Percentiles rank a stretch among this genome's conserved stretches.
Conservation (phyloP, 2,329 filamentous ascomycete species). For the Bipolaris sorokiniana region DNA sequence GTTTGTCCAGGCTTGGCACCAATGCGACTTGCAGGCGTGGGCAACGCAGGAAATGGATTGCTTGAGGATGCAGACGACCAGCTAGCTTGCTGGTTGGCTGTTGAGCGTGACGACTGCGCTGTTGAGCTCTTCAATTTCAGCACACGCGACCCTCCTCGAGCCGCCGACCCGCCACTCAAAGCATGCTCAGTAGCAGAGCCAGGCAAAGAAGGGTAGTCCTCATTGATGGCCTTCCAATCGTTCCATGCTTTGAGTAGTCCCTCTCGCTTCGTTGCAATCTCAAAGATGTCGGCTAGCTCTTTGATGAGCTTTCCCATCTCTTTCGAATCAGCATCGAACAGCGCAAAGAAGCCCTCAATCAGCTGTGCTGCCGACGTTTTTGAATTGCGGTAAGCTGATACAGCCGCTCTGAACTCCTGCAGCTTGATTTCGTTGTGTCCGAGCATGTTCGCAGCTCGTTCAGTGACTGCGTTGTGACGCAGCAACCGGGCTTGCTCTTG, state of each 20-base stretch:
- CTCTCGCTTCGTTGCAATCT: slow-evolving; percentile 76
- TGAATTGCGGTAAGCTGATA: slow-evolving; percentile 78
- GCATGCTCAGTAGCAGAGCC: slow-evolving; percentile 60
- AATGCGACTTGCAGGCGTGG: slow-evolving; percentile 37
- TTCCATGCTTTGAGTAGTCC: slow-evolving; percentile 84
- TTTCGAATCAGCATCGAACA: slow-evolving; percentile 81
- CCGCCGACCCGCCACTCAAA: slow-evolving; percentile 53
- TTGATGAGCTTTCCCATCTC: slow-evolving; percentile 88
- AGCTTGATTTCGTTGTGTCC: slow-evolving; percentile 78
- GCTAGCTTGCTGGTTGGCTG: slow-evolving; percentile 62
- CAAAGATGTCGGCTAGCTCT: slow-evolving; percentile 91
- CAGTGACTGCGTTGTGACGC: slow-evolving; percentile 82
- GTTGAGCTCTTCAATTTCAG: slow-evolving; percentile 73
- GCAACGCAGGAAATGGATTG: slow-evolving; percentile 43
- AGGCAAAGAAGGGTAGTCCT: slow-evolving; percentile 90
- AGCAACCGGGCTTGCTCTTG: slow-evolving; percentile 82
- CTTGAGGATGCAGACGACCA: slow-evolving; percentile 58
- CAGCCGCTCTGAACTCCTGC: slow-evolving; percentile 74
- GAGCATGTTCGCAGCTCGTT: slow-evolving; percentile 81
- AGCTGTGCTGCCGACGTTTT: slow-evolving; percentile 75
- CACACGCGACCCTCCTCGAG: slow-evolving; percentile 64
- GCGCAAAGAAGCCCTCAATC: slow-evolving; percentile 83
- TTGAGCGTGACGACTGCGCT: slow-evolving; percentile 68
- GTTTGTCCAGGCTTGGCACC: slow-evolving; percentile 47
- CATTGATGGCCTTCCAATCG: slow-evolving; percentile 93